These are phyloP conservation scores for Talaromyces albobiverticillius DNA, from an alignment of 2,329 filamentous ascomycete species.

Conservation along the genomic window DNA sequence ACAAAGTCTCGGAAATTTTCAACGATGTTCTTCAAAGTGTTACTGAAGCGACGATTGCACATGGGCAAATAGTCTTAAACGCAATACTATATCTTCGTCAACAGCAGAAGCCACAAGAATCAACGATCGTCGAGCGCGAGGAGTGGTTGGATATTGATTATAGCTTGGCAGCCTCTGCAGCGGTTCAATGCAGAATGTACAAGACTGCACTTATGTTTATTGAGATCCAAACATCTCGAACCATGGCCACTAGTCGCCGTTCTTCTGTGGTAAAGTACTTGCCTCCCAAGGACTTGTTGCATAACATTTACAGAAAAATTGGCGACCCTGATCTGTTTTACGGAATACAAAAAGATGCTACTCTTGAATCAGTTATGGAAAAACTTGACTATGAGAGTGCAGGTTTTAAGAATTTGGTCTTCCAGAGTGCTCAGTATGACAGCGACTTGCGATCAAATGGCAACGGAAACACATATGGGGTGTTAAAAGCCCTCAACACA, in stretches of 20 bases:
- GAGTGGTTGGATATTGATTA: constrained; percentile 86
- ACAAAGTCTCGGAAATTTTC: constrained; percentile 63
- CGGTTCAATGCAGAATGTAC: constrained; percentile 75
- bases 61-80: constrained; percentile 71
- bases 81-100: constrained; percentile 84
- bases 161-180: constrained; percentile 65
- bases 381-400: constrained; percentile 87
- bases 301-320: constrained; percentile 84
- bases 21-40: constrained; percentile 59
- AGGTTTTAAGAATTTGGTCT: constrained; percentile 81
- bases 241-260: constrained; percentile 59
- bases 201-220: constrained; percentile 81
- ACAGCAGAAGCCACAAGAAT: constrained; percentile 70
- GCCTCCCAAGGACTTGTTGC: constrained; percentile 65
- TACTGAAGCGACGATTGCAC: constrained; percentile 50
- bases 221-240: constrained; percentile 66
- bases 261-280: constrained; percentile 58
- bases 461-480: constrained; percentile 61
- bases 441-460: constrained; percentile 67
- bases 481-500: constrained; percentile 73
- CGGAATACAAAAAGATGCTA: constrained; percentile 76
- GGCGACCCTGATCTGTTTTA: constrained; percentile 97
- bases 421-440: constrained; percentile 87
- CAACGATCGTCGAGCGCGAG: constrained; percentile 72
- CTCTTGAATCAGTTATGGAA: constrained; percentile 71